phyloP scores from a whole-genome alignment of 2,329 filamentous ascomycete genomes.

The Exophiala dermatitidis region DNA sequence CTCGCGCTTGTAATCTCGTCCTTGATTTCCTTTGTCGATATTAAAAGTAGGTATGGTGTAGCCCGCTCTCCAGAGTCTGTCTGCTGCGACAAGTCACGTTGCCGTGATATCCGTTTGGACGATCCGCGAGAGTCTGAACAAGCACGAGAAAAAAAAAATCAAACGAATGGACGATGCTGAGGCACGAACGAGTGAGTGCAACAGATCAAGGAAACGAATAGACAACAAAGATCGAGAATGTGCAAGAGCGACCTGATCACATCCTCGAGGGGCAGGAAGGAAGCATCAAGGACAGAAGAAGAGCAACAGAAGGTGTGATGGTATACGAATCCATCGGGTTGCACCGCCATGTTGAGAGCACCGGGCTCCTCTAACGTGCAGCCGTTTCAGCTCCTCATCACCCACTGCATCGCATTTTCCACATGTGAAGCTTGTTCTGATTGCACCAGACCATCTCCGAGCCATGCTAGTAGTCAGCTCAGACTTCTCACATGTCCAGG shows the following conservation, averaged over 20 bases:
- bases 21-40: no score
- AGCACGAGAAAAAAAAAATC: background rate
- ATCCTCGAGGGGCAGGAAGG: constrained; percentile 8
- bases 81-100: no score
- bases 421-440: background rate
- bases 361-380: background rate
- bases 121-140: constrained; percentile 2
- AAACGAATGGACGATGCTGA: constrained; percentile 27
- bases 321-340: background rate
- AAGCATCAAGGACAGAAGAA: constrained; percentile 1
- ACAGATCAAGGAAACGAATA: constrained; percentile 19
- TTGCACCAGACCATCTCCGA: background rate
- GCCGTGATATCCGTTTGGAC: no score
- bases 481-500: background rate
- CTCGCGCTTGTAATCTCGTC: no score
- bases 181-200: constrained; percentile 26
- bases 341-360: background rate
- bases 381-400: background rate
- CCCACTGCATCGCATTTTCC: background rate
- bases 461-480: background rate
- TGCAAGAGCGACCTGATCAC: constrained; percentile 14
- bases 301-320: constrained; percentile 2
- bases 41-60: no score
- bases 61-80: no score
- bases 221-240: background rate